Conservation (phyloP, 2,329 filamentous ascomycete species). For the Phaeosphaeria sp. region DNA sequence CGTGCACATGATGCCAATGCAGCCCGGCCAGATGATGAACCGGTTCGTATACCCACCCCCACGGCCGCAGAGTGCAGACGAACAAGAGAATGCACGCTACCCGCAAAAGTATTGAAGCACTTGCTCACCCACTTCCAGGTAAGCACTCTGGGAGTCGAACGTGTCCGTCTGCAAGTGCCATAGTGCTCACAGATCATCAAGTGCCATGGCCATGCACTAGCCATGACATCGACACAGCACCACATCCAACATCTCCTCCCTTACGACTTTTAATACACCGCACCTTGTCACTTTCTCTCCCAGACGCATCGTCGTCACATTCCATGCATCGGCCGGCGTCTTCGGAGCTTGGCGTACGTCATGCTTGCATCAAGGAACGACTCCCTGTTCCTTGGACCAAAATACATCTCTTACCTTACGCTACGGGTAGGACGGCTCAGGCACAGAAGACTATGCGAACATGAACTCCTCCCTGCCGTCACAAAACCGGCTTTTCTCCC, state of each 20-base stretch:
- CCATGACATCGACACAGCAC: conserved; percentile 10
- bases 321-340: conserved; percentile 37
- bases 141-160: conserved; percentile 29
- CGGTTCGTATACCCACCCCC: conserved; percentile 44
- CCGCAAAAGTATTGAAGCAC: conserved; percentile 30
- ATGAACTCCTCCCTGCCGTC: conserved; percentile 21
- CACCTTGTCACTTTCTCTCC: conserved; percentile 29
- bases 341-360: conserved; percentile 37
- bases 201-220: conserved; percentile 16
- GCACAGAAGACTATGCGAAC: conserved; percentile 21
- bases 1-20: conserved; percentile 52
- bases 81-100: conserved; percentile 38
- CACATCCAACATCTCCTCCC: conserved; percentile 15
- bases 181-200: conserved; percentile 6
- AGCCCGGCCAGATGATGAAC: conserved; percentile 47
- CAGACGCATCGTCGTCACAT: conserved; percentile 26
- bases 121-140: conserved; percentile 41
- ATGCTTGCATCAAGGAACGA: conserved; percentile 24
- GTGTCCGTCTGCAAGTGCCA: conserved; percentile 15
- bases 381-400: conserved; percentile 9
- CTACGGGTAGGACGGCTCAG: conserved; percentile 13
- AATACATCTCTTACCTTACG: conserved; percentile 20
- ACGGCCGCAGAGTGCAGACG: conserved; percentile 27
- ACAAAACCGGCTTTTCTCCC: conserved; percentile 17
- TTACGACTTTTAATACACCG: conserved; percentile 40